Percentiles rank a stretch among this genome's conserved stretches.
Conservation (phyloP, 2,329 filamentous ascomycete species). For the Raffaelea albimanens region DNA sequence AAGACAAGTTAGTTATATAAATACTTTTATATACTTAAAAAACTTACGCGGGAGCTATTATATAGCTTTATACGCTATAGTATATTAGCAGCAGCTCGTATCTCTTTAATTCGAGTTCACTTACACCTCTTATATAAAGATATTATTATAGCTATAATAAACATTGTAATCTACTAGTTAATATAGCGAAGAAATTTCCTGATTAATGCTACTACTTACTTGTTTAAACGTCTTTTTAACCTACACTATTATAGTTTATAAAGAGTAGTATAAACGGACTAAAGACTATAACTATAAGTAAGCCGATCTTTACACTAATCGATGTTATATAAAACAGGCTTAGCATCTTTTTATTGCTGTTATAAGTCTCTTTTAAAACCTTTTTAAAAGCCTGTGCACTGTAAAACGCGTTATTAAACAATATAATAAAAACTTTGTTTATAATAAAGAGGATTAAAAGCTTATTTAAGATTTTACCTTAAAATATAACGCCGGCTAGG, state of each 20-base stretch:
- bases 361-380: neutral
- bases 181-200: neutral
- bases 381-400: neutral
- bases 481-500: neutral
- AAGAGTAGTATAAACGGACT: neutral
- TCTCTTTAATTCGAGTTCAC: neutral
- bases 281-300: neutral
- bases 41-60: neutral
- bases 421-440: neutral
- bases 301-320: neutral
- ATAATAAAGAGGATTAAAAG: neutral
- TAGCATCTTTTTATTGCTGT: neutral
- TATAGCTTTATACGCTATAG: neutral
- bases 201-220: neutral
- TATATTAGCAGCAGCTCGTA: neutral
- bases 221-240: neutral
- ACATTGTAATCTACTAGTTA: neutral
- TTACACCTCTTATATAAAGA: neutral
- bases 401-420: neutral
- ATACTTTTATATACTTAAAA: neutral
- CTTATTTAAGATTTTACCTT: neutral
- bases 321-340: neutral
- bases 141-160: neutral
- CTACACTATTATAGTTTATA: neutral
- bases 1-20: neutral